A percentile compares a stretch with the other conserved stretches of the same genome.
These are phyloP conservation scores for Microdochium paspali DNA, from an alignment of 2,329 filamentous ascomycete species.

Conservation along the genomic window DNA sequence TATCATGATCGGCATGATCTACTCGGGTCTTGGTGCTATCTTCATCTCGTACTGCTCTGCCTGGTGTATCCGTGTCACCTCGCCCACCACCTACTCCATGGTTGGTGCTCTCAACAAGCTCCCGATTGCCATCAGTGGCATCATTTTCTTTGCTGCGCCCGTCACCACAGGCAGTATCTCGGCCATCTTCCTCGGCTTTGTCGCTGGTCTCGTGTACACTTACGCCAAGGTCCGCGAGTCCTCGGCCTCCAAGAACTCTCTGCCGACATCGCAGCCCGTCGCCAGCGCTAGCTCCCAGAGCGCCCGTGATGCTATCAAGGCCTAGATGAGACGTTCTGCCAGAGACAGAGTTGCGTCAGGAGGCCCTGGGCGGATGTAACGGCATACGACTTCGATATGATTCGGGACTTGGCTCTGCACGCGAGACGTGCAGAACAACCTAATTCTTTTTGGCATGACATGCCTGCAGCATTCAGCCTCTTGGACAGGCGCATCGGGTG, in stretches of 20 bases:
- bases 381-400: too few species aligned
- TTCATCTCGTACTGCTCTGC: constrained; percentile 99
- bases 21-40: constrained; percentile 86
- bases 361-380: too few species aligned
- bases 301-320: constrained; percentile 76
- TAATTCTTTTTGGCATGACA: not conserved
- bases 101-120: constrained; percentile 97
- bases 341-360: too few species aligned
- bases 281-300: constrained; percentile 90
- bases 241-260: constrained; percentile 51
- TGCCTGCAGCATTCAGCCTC: not conserved
- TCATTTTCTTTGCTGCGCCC: constrained; percentile 92
- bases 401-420: not conserved
- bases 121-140: constrained; percentile 82
- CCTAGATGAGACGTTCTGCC: constrained; percentile 24
- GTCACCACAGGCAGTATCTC: constrained; percentile 87
- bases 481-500: not conserved
- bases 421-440: not conserved
- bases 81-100: constrained; percentile 98
- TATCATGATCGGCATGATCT: constrained; percentile 80
- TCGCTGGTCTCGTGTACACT: constrained; percentile 86
- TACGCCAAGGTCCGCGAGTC: constrained; percentile 78
- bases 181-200: constrained; percentile 83
- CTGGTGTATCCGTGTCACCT: constrained; percentile 96
- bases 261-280: constrained; percentile 59